phyloP scores from a whole-genome alignment of 176 grass and related monocot species.

The Tillandsia leiboldiana region DNA sequence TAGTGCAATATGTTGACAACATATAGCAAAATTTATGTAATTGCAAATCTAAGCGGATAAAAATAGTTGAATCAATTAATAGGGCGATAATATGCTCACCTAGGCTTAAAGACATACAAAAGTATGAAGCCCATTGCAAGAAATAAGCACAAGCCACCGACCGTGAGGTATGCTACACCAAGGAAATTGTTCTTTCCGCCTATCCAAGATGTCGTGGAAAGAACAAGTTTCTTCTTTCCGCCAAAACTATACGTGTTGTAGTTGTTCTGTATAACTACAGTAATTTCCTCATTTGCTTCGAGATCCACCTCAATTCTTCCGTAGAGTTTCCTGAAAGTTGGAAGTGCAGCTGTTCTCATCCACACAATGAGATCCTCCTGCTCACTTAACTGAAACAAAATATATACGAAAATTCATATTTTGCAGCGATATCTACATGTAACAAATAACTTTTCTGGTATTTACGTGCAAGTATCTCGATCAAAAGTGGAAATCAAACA shows the following conservation, averaged over 20 bases:
- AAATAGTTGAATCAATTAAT: not conserved
- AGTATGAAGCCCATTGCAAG: constrained; percentile 53
- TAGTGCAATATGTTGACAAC: no score
- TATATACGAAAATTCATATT: not conserved
- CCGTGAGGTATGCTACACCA: constrained; percentile 59
- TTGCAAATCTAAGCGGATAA: no score
- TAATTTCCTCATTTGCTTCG: constrained; percentile 51
- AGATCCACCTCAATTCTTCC: constrained; percentile 79
- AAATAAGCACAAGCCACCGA: constrained; percentile 59
- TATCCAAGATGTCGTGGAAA: constrained; percentile 89
- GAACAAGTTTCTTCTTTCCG: constrained; percentile 65
- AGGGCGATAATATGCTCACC: constrained; percentile 31
- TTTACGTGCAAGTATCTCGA: not conserved
- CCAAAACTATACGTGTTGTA: constrained; percentile 93
- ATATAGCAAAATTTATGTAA: no score
- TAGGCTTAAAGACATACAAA: constrained; percentile 75
- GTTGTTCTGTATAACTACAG: constrained; percentile 82
- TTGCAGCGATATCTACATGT: not conserved
- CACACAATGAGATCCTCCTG: constrained; percentile 97
- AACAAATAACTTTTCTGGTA: no score
- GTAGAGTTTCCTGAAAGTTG: constrained; percentile 90
- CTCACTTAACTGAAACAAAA: constrained; percentile 61
- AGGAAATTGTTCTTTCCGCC: constrained; percentile 88
- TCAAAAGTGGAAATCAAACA: not conserved
- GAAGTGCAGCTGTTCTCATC: constrained; percentile 89